A percentile compares a stretch with the other conserved stretches of the same genome.
These are phyloP conservation scores for Phytophthora fragariae DNA, from an alignment of 352 stramenopile genomes.

Conservation along the genomic window DNA sequence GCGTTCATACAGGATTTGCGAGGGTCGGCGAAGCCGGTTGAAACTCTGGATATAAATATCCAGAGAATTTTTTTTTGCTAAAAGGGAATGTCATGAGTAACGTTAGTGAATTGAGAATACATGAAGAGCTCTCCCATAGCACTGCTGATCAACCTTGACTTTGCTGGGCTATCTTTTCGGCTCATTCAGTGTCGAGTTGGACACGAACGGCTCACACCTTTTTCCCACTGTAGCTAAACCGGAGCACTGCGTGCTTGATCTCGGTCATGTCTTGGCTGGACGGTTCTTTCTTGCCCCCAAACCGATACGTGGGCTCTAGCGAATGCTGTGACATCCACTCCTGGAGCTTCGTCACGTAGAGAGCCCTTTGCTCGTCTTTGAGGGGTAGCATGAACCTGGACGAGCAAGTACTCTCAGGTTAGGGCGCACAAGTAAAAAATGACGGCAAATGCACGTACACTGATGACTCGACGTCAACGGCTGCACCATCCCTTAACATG, in stretches of 20 bases:
- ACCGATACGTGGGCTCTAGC: constrained; percentile 49
- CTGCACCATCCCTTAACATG: constrained; percentile 50
- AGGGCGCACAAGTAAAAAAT: background rate
- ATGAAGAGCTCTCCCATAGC: too few species aligned
- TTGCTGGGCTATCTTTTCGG: too few species aligned
- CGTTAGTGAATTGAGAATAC: too few species aligned
- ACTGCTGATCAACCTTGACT: too few species aligned
- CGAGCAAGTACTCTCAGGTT: background rate
- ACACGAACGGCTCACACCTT: background rate
- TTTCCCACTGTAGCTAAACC: constrained; percentile 49
- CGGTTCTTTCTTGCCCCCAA: constrained; percentile 35
- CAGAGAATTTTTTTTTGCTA: too few species aligned
- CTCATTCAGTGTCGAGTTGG: too few species aligned
- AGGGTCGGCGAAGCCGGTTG: too few species aligned
- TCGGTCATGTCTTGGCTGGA: constrained; percentile 56
- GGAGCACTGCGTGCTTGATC: constrained; percentile 68
- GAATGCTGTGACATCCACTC: constrained; percentile 54
- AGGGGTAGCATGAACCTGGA: constrained; percentile 77
- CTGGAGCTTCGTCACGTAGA: constrained; percentile 75
- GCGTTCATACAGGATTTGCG: too few species aligned
- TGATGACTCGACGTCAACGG: constrained; percentile 75
- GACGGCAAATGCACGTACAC: constrained; percentile 48
- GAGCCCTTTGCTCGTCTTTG: constrained; percentile 67
- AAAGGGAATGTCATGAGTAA: too few species aligned
- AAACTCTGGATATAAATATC: too few species aligned